Evolutionary conservation across 1,139 yeast genomes (phyloP), one percentile per base, ranked within the genome.

Genomic region (Ogataea hybrid): DNA sequence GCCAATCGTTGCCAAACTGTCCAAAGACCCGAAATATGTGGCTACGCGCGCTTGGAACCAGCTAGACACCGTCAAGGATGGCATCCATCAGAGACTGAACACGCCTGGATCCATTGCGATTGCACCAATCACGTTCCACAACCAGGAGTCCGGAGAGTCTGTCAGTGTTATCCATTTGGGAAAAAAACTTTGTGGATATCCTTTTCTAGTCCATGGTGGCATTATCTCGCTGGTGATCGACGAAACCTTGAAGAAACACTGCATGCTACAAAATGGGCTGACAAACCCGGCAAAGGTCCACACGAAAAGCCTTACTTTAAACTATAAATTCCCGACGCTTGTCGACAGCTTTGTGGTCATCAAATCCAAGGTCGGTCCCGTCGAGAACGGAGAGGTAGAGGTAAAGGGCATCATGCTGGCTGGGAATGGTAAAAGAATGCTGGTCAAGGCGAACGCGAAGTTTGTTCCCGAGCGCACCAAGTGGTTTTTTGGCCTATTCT

Each of bases 191-290:
- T 81, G 94, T 36, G 97, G 97, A 2, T 89, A 84, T 58, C 97
- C 97, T 1, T 81, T 86, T 53, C 68, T 90, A 28, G 75, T 88
- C 1, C 97, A 90, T 58, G 97, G 97, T 3, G 97, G 97, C 0
- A 78, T 90, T 32, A 63, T 90, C 28, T 95, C 95, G 7, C 83
- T 95, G 0, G 67, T 90, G 11, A 67, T 88, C 45, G 94, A 86
- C 57, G 96, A 89, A 44, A 53, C 54, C 6, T 57, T 59, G 39
- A 61, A 65, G 25, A 57, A 56, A 50, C 67, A 18, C 51, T 49
- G 58, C 14, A 49, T 61, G 47, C 56, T 46, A 18, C 55, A 52
- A 22, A 46, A 43, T 18, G 49, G 46, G 3, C 32, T 51, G n/a
- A 12, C 37, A 5, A 44, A 48, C 15, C 39, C 47, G 4, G 45